These are phyloP conservation scores for Prillingera fragicola DNA, from an alignment of 1,284 basidiomycete genomes.

Conservation along the genomic window DNA sequence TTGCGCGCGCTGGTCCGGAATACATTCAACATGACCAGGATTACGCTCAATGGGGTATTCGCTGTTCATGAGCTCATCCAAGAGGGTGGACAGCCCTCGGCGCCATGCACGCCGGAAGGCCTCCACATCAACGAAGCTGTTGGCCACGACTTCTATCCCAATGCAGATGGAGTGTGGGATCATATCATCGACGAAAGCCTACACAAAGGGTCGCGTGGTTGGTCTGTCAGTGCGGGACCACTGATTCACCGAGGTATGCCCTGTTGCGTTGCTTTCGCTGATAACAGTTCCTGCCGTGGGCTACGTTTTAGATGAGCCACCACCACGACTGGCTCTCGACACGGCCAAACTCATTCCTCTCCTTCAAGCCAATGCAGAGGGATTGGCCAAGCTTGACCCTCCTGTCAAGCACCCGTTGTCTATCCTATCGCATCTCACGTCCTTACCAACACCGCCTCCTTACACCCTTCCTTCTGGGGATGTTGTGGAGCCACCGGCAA, in stretches of 20 bases:
- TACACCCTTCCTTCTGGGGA: slow-evolving; percentile 72
- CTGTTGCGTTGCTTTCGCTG: neutral
- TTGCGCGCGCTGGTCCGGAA: slow-evolving; percentile 72
- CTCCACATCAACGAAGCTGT: slow-evolving; percentile 63
- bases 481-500: slow-evolving; percentile 62
- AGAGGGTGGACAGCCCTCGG: slow-evolving; percentile 52
- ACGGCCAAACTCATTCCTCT: slow-evolving; percentile 41
- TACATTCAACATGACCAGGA: slow-evolving; percentile 64
- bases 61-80: slow-evolving; percentile 75
- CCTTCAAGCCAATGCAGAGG: slow-evolving; percentile 47
- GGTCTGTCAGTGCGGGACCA: slow-evolving; percentile 68
- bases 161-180: slow-evolving; percentile 66
- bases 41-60: slow-evolving; percentile 61
- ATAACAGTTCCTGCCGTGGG: slow-evolving; percentile 71
- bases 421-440: slow-evolving; percentile 63
- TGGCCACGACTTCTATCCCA: slow-evolving; percentile 61
- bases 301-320: slow-evolving; percentile 66
- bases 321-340: slow-evolving; percentile 45
- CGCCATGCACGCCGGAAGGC: slow-evolving; percentile 52
- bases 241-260: slow-evolving; percentile 70
- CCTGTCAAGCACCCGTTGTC: slow-evolving; percentile 64
- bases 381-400: slow-evolving; percentile 54
- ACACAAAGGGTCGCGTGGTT: slow-evolving; percentile 45
- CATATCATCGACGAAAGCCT: slow-evolving; percentile 48
- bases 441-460: slow-evolving; percentile 52